These are phyloP conservation scores for Pseudopediastrum boryanum DNA, from an alignment of 139 green algal species.

Conservation along the genomic window DNA sequence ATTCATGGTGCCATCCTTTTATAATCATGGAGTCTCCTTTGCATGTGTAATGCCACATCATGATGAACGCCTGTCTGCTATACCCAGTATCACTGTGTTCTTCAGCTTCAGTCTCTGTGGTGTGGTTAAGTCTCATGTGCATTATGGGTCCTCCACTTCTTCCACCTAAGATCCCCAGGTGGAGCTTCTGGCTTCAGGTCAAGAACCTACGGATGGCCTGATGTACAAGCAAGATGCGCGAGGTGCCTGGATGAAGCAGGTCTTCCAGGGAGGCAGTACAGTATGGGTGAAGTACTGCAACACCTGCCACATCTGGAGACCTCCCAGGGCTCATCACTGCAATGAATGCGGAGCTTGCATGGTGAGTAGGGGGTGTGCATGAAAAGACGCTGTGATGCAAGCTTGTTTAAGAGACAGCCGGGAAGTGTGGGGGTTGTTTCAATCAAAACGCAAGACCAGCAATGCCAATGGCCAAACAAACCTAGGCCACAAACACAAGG, in stretches of 20 bases:
- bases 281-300: conserved; percentile 61
- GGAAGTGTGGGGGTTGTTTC: no score
- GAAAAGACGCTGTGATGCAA: background rate
- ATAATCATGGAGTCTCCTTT: no score
- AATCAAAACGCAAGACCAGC: no score
- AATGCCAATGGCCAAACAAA: no score
- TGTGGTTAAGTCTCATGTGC: no score
- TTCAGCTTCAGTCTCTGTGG: no score
- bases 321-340: conserved; percentile 69
- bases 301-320: conserved; percentile 79
- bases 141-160: no score
- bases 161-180: background rate
- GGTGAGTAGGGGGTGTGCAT: conserved; percentile 33
- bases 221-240: conserved; percentile 7
- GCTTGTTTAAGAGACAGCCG: background rate
- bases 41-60: no score
- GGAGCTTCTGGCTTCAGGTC: conserved; percentile 6
- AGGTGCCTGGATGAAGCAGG: conserved; percentile 10
- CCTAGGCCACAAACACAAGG: no score
- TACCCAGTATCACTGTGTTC: no score
- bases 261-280: background rate
- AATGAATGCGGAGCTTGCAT: conserved; percentile 72
- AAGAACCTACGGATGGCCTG: background rate
- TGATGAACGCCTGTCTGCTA: no score
- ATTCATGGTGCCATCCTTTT: no score